phyloP scores from a whole-genome alignment of 768 basidiomycete genomes.

The Flagelloscypha sp. region DNA sequence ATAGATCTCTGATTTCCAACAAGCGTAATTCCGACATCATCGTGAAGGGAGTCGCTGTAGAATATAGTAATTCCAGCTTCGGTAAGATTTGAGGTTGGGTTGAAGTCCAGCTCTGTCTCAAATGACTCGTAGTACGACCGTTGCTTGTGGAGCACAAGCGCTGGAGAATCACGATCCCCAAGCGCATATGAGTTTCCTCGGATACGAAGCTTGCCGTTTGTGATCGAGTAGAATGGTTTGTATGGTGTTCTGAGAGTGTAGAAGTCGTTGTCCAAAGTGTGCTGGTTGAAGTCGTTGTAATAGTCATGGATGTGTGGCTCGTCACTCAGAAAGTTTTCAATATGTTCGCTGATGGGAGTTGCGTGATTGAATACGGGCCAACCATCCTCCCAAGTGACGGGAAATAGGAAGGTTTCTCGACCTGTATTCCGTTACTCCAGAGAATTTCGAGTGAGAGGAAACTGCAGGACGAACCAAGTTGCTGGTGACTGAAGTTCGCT shows the following conservation, averaged over 20 bases:
- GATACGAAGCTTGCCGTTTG: constrained; percentile 22
- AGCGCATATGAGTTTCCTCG: constrained; percentile 27
- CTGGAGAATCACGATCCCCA: constrained; percentile 29
- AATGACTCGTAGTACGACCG: constrained; percentile 29
- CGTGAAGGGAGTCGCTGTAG: constrained; percentile 29
- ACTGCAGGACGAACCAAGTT: constrained; percentile 18
- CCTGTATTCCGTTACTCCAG: constrained; percentile 15
- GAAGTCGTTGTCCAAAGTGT: constrained; percentile 22
- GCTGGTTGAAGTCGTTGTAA: constrained; percentile 19
- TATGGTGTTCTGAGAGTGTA: constrained; percentile 33
- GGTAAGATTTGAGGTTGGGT: constrained; percentile 20
- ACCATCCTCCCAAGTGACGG: constrained; percentile 29
- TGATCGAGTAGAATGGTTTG: constrained; percentile 26
- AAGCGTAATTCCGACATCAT: constrained; percentile 27
- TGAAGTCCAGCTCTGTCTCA: constrained; percentile 26
- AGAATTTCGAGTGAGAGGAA: neutral
- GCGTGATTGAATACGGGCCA: constrained; percentile 32
- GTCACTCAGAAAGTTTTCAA: constrained; percentile 21
- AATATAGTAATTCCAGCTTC: constrained; percentile 31
- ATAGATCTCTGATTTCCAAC: constrained; percentile 15
- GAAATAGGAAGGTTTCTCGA: constrained; percentile 32
- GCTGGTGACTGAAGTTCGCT: constrained; percentile 24
- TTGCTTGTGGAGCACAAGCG: constrained; percentile 30
- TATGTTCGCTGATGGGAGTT: constrained; percentile 21
- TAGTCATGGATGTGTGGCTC: constrained; percentile 18